Evolutionary conservation across 129 eudicot genomes (phyloP), one percentile per base, ranked within the genome.

Genomic region (Helichrysum umbraculigerum): DNA sequence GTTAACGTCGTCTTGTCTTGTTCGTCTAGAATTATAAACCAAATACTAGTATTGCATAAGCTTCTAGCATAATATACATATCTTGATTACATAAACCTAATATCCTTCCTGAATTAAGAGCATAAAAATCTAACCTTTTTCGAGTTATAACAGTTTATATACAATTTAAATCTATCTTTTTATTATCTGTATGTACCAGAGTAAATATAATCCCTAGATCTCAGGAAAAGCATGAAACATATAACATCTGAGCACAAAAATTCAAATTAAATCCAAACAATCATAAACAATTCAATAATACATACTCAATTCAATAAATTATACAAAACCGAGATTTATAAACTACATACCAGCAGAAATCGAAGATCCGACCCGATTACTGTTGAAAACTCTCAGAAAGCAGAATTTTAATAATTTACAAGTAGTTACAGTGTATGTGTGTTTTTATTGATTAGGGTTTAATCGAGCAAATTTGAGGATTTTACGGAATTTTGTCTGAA

Each of bases 121-220:
- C 29, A n/a, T 16, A 20, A 19, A 57, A 57, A 7, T 0, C 7
- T 57, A 7, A 20, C n/a, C 22, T 2, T 5, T 57, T 57, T 57
- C 71, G 62, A 60, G 70, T 39, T 73, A 14, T 29, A 20, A 19
- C 2, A 19, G 28, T 6, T 2, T 57, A 57, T 57, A 56, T n/a
- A n/a, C 10, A 57, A 57, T 57, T 57, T 19, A n/a, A 5, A 42
- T 60, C 28, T 25, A 30, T 14, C 64, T 15, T 50, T 10, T 3
- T 15, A 50, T 54, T 54, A 54, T 15, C 10, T 11, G 19, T 56
- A 57, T 20, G 19, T n/a, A 20, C 28, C 28, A 57, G 44, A 71
- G 66, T n/a, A 17, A 7, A 33, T 9, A 33, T 30, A 61, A 72
- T 10, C 82, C 73, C 73, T 51, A 72, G 78, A 79, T 79, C 83